phyloP scores from a whole-genome alignment of 495 filamentous ascomycete genomes.

The Penicillium cataractarum region DNA sequence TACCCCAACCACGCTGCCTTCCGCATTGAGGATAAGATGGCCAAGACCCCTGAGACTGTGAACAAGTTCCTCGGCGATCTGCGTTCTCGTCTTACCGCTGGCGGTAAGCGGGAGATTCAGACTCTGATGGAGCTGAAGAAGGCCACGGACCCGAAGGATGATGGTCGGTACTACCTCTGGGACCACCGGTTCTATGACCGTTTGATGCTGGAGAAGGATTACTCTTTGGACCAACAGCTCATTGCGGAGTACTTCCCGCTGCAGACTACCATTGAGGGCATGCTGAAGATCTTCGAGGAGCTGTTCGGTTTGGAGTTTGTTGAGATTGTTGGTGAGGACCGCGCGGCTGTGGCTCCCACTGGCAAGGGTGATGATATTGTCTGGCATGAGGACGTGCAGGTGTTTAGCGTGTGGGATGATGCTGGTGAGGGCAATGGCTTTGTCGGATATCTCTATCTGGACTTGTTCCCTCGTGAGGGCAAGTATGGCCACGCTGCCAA shows the following conservation, averaged over 20 bases:
- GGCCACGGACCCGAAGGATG: constrained; percentile 62
- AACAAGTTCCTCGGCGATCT: constrained; percentile 83
- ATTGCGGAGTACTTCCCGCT: constrained; percentile 96
- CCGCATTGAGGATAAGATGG: constrained; percentile 96
- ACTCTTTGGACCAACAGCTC: constrained; percentile 81
- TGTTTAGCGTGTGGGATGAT: constrained; percentile 74
- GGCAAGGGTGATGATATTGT: constrained; percentile 67
- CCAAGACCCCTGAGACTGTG: constrained; percentile 86
- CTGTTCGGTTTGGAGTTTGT: constrained; percentile 92
- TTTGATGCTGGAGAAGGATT: constrained; percentile 90
- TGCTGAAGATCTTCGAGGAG: constrained; percentile 93
- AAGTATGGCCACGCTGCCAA: constrained; percentile 77
- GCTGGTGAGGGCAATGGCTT: constrained; percentile 66
- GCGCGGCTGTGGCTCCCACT: constrained; percentile 55
- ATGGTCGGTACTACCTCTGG: constrained; percentile 89
- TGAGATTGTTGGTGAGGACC: constrained; percentile 67
- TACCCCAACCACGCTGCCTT: constrained; percentile 93
- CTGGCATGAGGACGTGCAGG: constrained; percentile 71
- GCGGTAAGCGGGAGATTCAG: constrained; percentile 75
- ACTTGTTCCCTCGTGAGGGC: constrained; percentile 66
- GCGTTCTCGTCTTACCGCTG: constrained; percentile 70
- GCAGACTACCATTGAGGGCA: constrained; percentile 78
- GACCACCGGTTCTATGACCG: constrained; percentile 87
- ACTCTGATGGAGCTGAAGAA: constrained; percentile 79
- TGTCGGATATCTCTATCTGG: constrained; percentile 72